These are phyloP conservation scores for Ophiostoma australiae DNA, from an alignment of 2,329 filamentous ascomycete genomes.

Conservation along the genomic window DNA sequence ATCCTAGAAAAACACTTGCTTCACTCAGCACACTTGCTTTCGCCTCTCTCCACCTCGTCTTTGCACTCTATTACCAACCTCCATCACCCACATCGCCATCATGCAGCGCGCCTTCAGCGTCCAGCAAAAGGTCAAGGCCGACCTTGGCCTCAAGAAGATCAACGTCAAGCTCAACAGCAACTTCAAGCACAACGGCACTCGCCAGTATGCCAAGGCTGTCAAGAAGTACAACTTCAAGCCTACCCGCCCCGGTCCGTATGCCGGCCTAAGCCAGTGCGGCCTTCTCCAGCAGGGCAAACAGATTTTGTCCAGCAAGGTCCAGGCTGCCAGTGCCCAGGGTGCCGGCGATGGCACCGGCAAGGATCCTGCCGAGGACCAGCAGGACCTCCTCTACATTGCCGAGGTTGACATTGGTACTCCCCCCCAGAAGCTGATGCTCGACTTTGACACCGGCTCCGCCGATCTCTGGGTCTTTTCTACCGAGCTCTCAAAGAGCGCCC, in stretches of 20 bases:
- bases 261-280: conserved; percentile 45
- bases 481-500: conserved; percentile 38
- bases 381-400: conserved; percentile 62
- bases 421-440: conserved; percentile 54
- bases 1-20: neutral
- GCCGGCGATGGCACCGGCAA: conserved; percentile 41
- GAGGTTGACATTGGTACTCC: conserved; percentile 62
- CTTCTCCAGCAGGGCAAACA: conserved; percentile 31
- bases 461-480: conserved; percentile 64
- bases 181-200: conserved; percentile 55
- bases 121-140: conserved; percentile 37
- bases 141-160: conserved; percentile 43
- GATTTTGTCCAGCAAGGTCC: neutral
- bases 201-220: conserved; percentile 58
- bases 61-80: neutral
- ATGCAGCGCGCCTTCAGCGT: conserved; percentile 37
- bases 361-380: conserved; percentile 57
- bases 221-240: conserved; percentile 47
- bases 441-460: conserved; percentile 67
- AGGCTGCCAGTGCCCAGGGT: conserved; percentile 2
- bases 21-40: neutral
- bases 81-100: conserved; percentile 1
- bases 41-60: neutral
- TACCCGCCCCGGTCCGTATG: conserved; percentile 52
- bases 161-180: conserved; percentile 53